These are phyloP conservation scores for Vitis hybrid DNA, from an alignment of 177 flowering plant species.

Conservation along the genomic window DNA sequence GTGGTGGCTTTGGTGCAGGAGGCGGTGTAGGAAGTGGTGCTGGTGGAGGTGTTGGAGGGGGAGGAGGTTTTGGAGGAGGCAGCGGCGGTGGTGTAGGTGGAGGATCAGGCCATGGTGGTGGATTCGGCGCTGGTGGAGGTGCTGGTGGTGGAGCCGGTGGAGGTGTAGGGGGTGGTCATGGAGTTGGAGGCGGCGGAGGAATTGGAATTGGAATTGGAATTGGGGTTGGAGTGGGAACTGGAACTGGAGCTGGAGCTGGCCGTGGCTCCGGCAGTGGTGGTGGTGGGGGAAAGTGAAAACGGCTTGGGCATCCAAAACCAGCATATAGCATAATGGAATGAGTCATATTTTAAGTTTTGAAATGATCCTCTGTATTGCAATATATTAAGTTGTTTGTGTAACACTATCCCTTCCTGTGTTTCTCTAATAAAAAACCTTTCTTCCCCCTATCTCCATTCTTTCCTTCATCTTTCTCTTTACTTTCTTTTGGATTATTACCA, in stretches of 20 bases:
- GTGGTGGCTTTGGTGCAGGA: slow-evolving; percentile 11
- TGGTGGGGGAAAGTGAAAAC: slow-evolving; percentile 8
- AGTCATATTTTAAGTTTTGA: no score
- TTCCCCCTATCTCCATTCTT: no score
- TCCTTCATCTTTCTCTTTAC: no score
- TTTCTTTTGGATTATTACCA: no score
- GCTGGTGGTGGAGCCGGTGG: slow-evolving; percentile 15
- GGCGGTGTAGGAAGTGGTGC: slow-evolving; percentile 14
- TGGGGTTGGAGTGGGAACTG: slow-evolving; percentile 6
- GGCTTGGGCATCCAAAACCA: no score
- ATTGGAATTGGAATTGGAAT: background rate
- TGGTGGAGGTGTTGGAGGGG: slow-evolving; percentile 18
- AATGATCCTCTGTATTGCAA: no score
- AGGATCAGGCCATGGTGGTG: slow-evolving; percentile 11
- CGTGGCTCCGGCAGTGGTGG: slow-evolving; percentile 11
- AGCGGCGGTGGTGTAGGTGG: slow-evolving; percentile 15
- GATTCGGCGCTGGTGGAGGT: slow-evolving; percentile 15
- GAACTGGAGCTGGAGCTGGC: slow-evolving; percentile 12
- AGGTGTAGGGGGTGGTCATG: slow-evolving; percentile 15
- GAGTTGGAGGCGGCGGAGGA: slow-evolving; percentile 17
- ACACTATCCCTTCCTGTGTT: no score
- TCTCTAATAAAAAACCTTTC: no score
- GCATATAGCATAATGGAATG: no score
- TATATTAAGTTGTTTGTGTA: no score
- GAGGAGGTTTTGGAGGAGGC: slow-evolving; percentile 11